Evolutionary conservation across 148 eudicot species (phyloP).

Genomic region (Pharnaceum exiguum): DNA sequence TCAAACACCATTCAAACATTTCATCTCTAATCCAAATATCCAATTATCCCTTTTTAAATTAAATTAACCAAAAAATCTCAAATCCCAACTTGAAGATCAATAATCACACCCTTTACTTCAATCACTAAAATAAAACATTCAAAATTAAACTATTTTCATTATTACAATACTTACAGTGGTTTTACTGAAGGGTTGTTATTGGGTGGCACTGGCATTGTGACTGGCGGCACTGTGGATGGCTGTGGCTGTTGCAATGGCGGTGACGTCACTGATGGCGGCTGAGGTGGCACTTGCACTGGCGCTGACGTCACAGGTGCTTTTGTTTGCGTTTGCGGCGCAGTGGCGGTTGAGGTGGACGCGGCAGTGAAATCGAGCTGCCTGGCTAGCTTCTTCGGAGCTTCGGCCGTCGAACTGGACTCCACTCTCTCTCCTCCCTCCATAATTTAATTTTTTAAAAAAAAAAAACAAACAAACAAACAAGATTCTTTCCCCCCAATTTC

Average conservation of each 20-base stretch:
- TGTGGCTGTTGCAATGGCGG: conserved; percentile 28
- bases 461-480: too few species aligned
- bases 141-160: too few species aligned
- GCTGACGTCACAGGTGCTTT: conserved; percentile 6
- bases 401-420: conserved; percentile 7
- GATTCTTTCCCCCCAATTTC: too few species aligned
- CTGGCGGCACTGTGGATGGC: conserved; percentile 7
- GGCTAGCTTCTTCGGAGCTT: conserved; percentile 53
- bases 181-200: conserved; percentile 43
- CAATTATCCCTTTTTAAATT: too few species aligned
- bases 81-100: too few species aligned
- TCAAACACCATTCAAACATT: too few species aligned
- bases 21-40: too few species aligned
- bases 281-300: conserved; percentile 11
- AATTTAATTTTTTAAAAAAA: too few species aligned
- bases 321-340: conserved; percentile 27
- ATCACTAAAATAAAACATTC: too few species aligned
- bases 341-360: background rate
- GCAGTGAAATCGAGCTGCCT: conserved; percentile 75
- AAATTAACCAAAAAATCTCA: too few species aligned
- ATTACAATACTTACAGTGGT: conserved; percentile 48
- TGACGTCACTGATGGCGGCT: conserved; percentile 6
- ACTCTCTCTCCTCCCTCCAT: conserved; percentile 24
- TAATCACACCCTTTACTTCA: too few species aligned
- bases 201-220: conserved; percentile 12